Evolutionary conservation across 306 rosid genomes (phyloP).

Genomic region (Vigna mungo): DNA sequence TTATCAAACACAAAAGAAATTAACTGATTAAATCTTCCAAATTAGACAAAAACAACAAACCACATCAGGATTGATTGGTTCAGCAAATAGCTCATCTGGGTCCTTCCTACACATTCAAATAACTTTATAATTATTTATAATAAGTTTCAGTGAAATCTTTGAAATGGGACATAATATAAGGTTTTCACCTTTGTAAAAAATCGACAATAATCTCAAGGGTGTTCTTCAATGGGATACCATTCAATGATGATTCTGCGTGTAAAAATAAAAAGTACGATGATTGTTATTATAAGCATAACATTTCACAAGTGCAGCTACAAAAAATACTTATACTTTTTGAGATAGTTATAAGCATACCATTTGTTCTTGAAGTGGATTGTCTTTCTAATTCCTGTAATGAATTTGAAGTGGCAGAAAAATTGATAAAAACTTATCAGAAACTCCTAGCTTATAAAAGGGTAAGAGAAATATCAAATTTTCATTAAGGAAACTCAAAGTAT

Average conservation of each 20-base stretch:
- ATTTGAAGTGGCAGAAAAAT: neutral
- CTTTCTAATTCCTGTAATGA: conserved; percentile 9
- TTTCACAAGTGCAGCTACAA: neutral
- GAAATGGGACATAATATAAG: neutral
- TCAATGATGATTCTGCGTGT: conserved; percentile 19
- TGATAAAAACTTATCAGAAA: neutral
- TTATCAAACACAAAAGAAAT: neutral
- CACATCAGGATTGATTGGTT: conserved; percentile 14
- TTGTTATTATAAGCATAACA: conserved; percentile 6
- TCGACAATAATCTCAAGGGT: conserved; percentile 29
- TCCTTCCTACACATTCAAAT: conserved; percentile 36
- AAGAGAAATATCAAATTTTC: neutral
- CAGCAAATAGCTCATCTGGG: neutral
- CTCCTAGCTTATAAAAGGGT: neutral
- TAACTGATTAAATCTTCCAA: neutral
- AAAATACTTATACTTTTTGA: neutral
- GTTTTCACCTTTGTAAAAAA: conserved; percentile 44
- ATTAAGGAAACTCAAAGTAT: neutral
- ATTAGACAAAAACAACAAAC: conserved; percentile 10
- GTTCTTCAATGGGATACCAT: neutral
- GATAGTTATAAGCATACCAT: conserved; percentile 42
- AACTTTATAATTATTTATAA: neutral
- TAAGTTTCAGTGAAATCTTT: neutral
- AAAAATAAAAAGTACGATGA: conserved; percentile 20
- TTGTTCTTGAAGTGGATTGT: neutral